Evolutionary conservation across 2,329 filamentous ascomycete genomes (phyloP), one percentile per base, ranked within the genome.

Genomic region (Tothia fuscella): DNA sequence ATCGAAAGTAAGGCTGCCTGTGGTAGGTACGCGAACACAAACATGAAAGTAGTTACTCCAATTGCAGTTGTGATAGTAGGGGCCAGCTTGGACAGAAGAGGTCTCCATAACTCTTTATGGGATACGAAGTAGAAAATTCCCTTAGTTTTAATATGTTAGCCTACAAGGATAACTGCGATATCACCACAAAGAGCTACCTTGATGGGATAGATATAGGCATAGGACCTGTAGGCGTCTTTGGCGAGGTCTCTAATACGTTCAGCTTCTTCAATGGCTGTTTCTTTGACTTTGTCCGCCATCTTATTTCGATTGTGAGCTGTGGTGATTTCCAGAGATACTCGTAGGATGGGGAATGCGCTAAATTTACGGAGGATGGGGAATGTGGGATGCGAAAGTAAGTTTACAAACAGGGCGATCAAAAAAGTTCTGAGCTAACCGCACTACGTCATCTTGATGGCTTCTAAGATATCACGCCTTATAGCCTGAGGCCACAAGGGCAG

Each of bases 171-270:
- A 21, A 41, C 6, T 7, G 22, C 12, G 35, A 10, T 14, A 19
- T 9, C 16, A 35, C 36, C 6, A 16, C 10, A 24, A 6, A 16
- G n/a, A 29, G 53, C 44, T 57, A 72, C 74, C 59, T 74, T 87
- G 61, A 95, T 70, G 20, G 89, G 89, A 61, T 94, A 95, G 48
- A 93, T 61, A 56, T 91, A 94, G 19, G 87, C 76, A 38, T 78
- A 76, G 48, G 86, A 93, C 51, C 70, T 76, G 39, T 78, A 74
- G 24, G 85, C 83, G 53, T 85, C 76, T 30, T 70, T 63, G 31
- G 84, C 70, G 28, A 87, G 66, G 13, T 61, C 61, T 50, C 68
- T 76, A 42, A 82, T 73, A 48, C 78, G 76, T 46, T 74, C 69
- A 43, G 79, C 78, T 55, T 95, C 88, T 49, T 88, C 78, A 48